phyloP scores from a whole-genome alignment of 768 basidiomycete genomes.

The Hericium rajendrae region DNA sequence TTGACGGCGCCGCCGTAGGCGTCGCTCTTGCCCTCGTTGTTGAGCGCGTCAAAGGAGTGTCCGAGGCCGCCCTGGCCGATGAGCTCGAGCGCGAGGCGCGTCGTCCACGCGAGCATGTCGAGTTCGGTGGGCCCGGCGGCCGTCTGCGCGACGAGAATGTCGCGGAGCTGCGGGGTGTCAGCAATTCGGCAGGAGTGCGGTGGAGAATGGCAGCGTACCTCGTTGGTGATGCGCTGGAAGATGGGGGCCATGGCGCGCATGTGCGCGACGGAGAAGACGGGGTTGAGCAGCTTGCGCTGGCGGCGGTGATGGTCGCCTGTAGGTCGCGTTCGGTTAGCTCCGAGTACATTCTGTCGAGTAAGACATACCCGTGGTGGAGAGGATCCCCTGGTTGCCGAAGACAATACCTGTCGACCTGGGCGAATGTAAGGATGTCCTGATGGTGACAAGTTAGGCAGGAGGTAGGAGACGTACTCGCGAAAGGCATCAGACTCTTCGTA shows the following conservation, averaged over 20 bases:
- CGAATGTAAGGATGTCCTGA: not conserved
- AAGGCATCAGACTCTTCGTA: not conserved
- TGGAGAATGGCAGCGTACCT: not conserved
- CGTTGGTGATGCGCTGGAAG: not conserved
- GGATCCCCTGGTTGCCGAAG: not conserved
- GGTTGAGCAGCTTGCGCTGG: not conserved
- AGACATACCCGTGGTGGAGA: not conserved
- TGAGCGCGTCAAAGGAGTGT: slow-evolving; percentile 1
- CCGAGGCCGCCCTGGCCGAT: slow-evolving; percentile 3
- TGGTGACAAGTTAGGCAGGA: not conserved
- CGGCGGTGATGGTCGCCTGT: not conserved
- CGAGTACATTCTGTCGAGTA: not conserved
- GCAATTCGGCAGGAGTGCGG: not conserved
- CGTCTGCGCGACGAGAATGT: not conserved
- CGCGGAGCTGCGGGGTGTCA: not conserved
- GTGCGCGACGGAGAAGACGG: not conserved
- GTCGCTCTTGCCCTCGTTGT: slow-evolving; percentile 17
- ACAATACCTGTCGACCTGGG: not conserved
- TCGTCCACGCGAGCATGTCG: not conserved
- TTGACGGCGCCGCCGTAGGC: slow-evolving; percentile 15
- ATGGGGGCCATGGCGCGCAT: slow-evolving; percentile 3
- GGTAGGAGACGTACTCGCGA: not conserved
- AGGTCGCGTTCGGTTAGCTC: not conserved
- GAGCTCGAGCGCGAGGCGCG: slow-evolving; percentile 1
- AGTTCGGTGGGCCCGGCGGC: not conserved